A percentile compares a stretch with the other conserved stretches of the same genome.
These are phyloP conservation scores for Cyanidiococcus yangmingshanensis DNA, from an alignment of 23 red algal species.

Conservation along the genomic window DNA sequence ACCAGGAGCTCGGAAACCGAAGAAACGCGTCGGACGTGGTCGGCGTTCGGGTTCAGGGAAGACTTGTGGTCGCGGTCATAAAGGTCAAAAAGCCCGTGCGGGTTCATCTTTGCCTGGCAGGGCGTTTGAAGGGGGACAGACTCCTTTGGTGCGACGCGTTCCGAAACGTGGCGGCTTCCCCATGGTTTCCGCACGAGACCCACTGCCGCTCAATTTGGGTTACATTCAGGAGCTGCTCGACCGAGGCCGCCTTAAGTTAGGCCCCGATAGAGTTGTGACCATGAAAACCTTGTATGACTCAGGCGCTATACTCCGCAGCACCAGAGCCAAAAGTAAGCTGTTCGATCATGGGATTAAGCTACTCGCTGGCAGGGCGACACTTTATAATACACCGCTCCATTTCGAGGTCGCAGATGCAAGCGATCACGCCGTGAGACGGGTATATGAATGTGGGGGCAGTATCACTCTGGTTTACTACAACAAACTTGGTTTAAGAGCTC, in stretches of 20 bases:
- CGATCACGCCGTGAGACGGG: background rate
- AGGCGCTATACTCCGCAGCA: background rate
- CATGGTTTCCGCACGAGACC: background rate
- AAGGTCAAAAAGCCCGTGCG: conserved; percentile 80
- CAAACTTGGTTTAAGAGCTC: conserved; percentile 36
- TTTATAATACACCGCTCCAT: background rate
- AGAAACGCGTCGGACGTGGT: conserved; percentile 58
- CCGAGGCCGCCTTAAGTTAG: background rate
- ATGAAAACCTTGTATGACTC: conserved; percentile 8
- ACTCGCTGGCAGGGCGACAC: background rate
- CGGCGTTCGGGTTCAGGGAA: conserved; percentile 58
- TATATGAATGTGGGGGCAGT: conserved; percentile 31
- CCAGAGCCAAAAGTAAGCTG: background rate
- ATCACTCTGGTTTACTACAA: conserved; percentile 58
- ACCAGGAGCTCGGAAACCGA: conserved; percentile 36
- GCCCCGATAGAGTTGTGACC: background rate
- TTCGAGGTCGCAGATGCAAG: background rate
- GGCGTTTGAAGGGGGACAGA: conserved; percentile 95
- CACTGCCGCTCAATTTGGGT: background rate
- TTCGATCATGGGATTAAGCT: conserved; percentile 3
- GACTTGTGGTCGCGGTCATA: conserved; percentile 85
- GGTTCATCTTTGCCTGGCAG: background rate
- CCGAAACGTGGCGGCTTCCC: conserved; percentile 27
- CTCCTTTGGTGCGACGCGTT: conserved; percentile 68
- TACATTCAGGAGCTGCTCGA: background rate